phyloP scores from a whole-genome alignment of 768 basidiomycete species.

The Leccinum broughii region DNA sequence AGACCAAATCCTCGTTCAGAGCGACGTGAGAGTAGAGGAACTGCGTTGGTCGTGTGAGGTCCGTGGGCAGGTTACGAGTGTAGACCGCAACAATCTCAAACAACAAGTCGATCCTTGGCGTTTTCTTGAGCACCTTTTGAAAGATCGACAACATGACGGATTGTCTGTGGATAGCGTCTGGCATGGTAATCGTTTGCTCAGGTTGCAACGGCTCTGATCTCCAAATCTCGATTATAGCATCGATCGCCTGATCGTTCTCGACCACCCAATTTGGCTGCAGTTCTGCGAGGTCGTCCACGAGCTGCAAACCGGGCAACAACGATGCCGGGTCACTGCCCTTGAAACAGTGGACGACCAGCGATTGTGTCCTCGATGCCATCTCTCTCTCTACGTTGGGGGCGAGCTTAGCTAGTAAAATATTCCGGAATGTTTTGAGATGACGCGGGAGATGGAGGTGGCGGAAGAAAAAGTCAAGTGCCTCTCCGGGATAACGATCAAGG shows the following conservation, averaged over 20 bases:
- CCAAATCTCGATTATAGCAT: constrained; percentile 78
- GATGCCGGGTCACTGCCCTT: constrained; percentile 49
- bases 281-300: constrained; percentile 75
- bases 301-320: constrained; percentile 67
- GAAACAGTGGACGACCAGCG: constrained; percentile 53
- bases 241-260: constrained; percentile 64
- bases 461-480: constrained; percentile 85
- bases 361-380: constrained; percentile 57
- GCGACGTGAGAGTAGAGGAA: constrained; percentile 90
- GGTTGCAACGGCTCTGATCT: constrained; percentile 45
- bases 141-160: constrained; percentile 76
- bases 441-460: constrained; percentile 74
- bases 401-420: constrained; percentile 74
- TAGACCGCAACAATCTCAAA: constrained; percentile 86
- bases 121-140: constrained; percentile 63
- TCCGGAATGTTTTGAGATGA: constrained; percentile 81
- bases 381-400: constrained; percentile 76
- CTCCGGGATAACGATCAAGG: constrained; percentile 84
- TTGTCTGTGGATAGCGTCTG: constrained; percentile 59
- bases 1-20: constrained; percentile 61
- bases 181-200: constrained; percentile 44
- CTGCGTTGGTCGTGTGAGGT: constrained; percentile 72
- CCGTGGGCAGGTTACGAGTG: constrained; percentile 77
- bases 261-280: constrained; percentile 71
- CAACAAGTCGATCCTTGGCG: constrained; percentile 82